phyloP scores from a whole-genome alignment of 441 rosid species.

The Lagerstroemia fauriei region DNA sequence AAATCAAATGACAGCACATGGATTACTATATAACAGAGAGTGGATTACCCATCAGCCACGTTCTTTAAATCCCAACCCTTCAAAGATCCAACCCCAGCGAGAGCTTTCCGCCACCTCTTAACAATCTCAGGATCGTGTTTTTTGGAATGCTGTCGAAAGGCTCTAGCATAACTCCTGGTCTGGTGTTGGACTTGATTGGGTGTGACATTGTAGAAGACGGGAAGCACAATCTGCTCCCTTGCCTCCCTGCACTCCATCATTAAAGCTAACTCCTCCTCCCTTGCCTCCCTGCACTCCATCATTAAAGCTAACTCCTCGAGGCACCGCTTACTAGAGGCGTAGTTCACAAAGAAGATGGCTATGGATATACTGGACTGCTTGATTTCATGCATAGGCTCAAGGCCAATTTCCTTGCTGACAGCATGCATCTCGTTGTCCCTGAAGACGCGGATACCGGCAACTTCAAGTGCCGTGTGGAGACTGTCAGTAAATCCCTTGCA shows the following conservation, averaged over 20 bases:
- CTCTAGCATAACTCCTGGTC: background rate
- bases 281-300: background rate
- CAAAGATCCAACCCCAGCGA: background rate
- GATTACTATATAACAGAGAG: background rate
- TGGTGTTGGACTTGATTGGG: background rate
- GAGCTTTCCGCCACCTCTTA: constrained; percentile 1
- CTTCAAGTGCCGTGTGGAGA: background rate
- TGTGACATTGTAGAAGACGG: background rate
- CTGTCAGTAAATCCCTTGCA: background rate
- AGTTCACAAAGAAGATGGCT: background rate
- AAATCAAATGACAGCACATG: no score
- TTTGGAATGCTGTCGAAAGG: background rate
- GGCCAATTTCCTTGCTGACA: background rate
- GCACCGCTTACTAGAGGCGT: constrained; percentile 4
- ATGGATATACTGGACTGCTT: background rate
- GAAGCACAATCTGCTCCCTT: background rate
- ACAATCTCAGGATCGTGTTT: background rate
- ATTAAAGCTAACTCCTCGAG: background rate
- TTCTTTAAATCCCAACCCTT: constrained; percentile 2
- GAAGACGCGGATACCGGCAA: background rate
- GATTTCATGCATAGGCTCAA: background rate
- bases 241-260: background rate
- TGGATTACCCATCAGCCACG: background rate
- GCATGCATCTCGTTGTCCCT: background rate
- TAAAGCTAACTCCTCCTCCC: background rate